A percentile compares a stretch with the other conserved stretches of the same genome.
Evolutionary conservation across 805 yeast species (phyloP).

Genomic region (Candida hungchunana): DNA sequence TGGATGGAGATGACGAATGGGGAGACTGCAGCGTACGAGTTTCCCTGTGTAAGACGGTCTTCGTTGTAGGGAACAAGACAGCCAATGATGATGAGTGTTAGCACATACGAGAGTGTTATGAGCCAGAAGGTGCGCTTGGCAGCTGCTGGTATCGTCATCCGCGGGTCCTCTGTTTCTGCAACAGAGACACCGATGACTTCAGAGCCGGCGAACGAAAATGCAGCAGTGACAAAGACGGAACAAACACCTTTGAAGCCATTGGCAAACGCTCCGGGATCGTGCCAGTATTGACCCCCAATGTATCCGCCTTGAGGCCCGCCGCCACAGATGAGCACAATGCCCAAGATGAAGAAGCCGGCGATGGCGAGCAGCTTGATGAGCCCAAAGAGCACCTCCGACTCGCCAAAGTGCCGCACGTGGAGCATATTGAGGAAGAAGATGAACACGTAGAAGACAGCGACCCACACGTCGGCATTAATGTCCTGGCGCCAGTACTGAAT

Average conservation of each 20-base stretch:
- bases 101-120: slow-evolving; percentile 61
- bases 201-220: slow-evolving; percentile 69
- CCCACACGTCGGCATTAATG: slow-evolving; percentile 53
- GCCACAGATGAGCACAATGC: slow-evolving; percentile 48
- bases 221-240: slow-evolving; percentile 68
- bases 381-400: slow-evolving; percentile 47
- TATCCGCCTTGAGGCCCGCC: slow-evolving; percentile 48
- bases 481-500: slow-evolving; percentile 47
- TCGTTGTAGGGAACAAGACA: slow-evolving; percentile 66
- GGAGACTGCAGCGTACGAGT: slow-evolving; percentile 60
- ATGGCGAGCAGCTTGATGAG: slow-evolving; percentile 45
- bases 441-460: slow-evolving; percentile 46
- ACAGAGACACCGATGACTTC: slow-evolving; percentile 73
- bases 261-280: slow-evolving; percentile 49
- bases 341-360: slow-evolving; percentile 44
- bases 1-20: slow-evolving; percentile 74
- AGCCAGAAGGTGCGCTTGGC: slow-evolving; percentile 81
- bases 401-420: slow-evolving; percentile 53
- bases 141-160: slow-evolving; percentile 63
- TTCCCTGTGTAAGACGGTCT: slow-evolving; percentile 39
- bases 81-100: slow-evolving; percentile 50
- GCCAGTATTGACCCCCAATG: slow-evolving; percentile 49
- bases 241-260: slow-evolving; percentile 63
- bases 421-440: slow-evolving; percentile 45
- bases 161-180: slow-evolving; percentile 69